Percentiles rank a stretch among this genome's conserved stretches.
Evolutionary conservation across 495 filamentous ascomycete genomes (phyloP).

Genomic region (Oidiodendron maius): DNA sequence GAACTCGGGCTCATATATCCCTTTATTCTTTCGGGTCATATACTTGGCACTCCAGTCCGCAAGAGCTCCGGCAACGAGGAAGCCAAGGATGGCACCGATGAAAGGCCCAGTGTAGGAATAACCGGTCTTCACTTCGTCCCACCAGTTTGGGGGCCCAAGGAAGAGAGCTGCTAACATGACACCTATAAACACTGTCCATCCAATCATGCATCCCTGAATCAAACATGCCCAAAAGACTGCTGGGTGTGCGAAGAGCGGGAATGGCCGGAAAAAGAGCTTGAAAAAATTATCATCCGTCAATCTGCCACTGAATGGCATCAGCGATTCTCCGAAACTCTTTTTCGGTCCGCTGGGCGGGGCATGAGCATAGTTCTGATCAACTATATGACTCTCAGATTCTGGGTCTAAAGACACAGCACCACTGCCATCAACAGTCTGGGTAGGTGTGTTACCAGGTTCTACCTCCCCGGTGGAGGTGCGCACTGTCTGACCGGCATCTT

Average conservation of each 20-base stretch:
- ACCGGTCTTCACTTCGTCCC: conserved; percentile 73
- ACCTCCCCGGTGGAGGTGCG: no score
- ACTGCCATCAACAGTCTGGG: background rate
- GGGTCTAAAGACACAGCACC: background rate
- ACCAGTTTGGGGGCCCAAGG: conserved; percentile 72
- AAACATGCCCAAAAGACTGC: conserved; percentile 86
- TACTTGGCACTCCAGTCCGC: conserved; percentile 64
- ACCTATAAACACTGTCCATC: conserved; percentile 93
- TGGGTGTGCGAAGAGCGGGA: conserved; percentile 68
- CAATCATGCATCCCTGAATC: conserved; percentile 85
- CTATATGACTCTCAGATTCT: background rate
- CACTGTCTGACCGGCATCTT: background rate
- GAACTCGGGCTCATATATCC: conserved; percentile 90
- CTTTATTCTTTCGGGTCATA: conserved; percentile 69
- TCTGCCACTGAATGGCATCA: conserved; percentile 73
- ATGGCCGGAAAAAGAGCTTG: conserved; percentile 55
- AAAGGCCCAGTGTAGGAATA: conserved; percentile 89
- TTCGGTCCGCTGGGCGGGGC: conserved; percentile 33
- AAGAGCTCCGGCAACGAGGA: conserved; percentile 65
- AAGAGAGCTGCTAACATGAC: conserved; percentile 81
- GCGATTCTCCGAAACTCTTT: conserved; percentile 44
- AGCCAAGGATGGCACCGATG: conserved; percentile 73
- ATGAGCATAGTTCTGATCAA: background rate
- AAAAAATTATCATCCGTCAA: conserved; percentile 59
- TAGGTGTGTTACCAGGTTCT: background rate